These are phyloP conservation scores for Gelatoporia subvermispora DNA, from an alignment of 768 basidiomycete genomes.

Conservation along the genomic window DNA sequence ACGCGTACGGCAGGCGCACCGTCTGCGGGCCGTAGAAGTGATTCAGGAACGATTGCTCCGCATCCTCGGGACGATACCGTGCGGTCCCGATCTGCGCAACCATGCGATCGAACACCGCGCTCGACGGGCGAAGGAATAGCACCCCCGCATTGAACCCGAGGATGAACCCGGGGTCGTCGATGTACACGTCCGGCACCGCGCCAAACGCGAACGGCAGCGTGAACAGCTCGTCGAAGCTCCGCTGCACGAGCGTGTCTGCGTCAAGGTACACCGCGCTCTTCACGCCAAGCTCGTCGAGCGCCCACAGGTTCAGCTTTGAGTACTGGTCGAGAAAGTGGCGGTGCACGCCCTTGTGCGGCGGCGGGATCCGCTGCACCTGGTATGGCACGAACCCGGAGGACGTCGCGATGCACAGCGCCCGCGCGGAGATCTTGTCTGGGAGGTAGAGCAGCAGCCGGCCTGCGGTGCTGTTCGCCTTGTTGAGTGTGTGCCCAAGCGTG, in stretches of 20 bases:
- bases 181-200: slow-evolving; percentile 29
- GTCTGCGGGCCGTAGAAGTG: slow-evolving; percentile 29
- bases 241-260: slow-evolving; percentile 29
- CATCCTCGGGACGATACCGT: slow-evolving; percentile 31
- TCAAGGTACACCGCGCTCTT: slow-evolving; percentile 29
- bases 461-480: slow-evolving; percentile 27
- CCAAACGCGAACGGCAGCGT: slow-evolving; percentile 29
- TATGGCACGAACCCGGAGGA: slow-evolving; percentile 35
- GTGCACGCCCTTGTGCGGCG: slow-evolving; percentile 32
- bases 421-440: slow-evolving; percentile 31
- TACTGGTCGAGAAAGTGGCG: slow-evolving; percentile 30
- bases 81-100: slow-evolving; percentile 34
- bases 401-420: slow-evolving; percentile 34
- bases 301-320: slow-evolving; percentile 34
- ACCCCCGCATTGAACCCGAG: slow-evolving; percentile 34
- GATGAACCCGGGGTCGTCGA: slow-evolving; percentile 21
- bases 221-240: slow-evolving; percentile 31
- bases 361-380: slow-evolving; percentile 32
- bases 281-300: slow-evolving; percentile 25
- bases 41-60: slow-evolving; percentile 41
- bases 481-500: slow-evolving; percentile 28
- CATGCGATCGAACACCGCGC: slow-evolving; percentile 24
- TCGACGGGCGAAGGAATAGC: slow-evolving; percentile 27
- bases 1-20: slow-evolving; percentile 29
- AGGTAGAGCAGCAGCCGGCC: slow-evolving; percentile 28